Evolutionary conservation across 176 grass and related monocot genomes (phyloP).

Genomic region (Oryza glaberrima): DNA sequence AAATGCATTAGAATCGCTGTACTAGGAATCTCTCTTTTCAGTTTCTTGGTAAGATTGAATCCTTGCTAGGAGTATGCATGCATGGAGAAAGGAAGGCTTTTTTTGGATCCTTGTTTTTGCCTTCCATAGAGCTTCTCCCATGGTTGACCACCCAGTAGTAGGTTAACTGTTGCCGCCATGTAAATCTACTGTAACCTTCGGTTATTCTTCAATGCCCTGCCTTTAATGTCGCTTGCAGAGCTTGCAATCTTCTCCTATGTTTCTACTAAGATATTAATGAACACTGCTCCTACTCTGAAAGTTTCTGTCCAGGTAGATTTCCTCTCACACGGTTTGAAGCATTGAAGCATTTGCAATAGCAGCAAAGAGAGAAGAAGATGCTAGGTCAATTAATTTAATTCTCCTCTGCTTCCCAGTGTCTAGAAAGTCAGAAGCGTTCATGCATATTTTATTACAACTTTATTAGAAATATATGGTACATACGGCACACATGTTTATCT

Average conservation of each 20-base stretch:
- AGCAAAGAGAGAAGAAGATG: constrained; percentile 29
- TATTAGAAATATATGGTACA: constrained; percentile 23
- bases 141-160: constrained; percentile 48
- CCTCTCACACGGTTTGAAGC: constrained; percentile 21
- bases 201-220: constrained; percentile 46
- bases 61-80: constrained; percentile 51
- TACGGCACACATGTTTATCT: constrained; percentile 41
- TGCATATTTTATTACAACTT: constrained; percentile 39
- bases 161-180: constrained; percentile 47
- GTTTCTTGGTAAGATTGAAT: constrained; percentile 34
- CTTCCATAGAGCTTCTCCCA: constrained; percentile 50
- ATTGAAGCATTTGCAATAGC: constrained; percentile 20
- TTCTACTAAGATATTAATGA: constrained; percentile 50
- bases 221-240: constrained; percentile 46
- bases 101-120: constrained; percentile 55
- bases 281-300: constrained; percentile 33
- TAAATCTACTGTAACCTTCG: constrained; percentile 52
- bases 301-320: constrained; percentile 40
- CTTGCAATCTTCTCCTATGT: constrained; percentile 39
- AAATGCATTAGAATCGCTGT: constrained; percentile 45
- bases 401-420: constrained; percentile 6
- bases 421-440: constrained; percentile 40
- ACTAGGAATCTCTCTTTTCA: constrained; percentile 28
- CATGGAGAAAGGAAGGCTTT: constrained; percentile 50
- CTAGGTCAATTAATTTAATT: constrained; percentile 9